Base-by-base conservation (phyloP, 768 basidiomycete genomes). In the Baorangia bicolor region DNA sequence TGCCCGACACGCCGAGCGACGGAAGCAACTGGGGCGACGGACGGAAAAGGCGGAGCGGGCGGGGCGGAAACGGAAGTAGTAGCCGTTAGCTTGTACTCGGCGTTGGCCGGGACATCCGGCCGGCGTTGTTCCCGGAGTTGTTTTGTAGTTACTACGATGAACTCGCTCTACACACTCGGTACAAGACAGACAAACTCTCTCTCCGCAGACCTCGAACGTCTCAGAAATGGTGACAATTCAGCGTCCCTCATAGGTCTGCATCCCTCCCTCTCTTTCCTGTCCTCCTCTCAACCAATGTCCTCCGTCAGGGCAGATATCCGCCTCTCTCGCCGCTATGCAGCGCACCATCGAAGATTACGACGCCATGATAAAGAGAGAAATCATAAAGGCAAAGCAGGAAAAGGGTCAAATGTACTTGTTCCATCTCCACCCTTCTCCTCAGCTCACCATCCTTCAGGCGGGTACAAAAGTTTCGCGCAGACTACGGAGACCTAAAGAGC, bases 301-400 rank as follows among this genome's bases (percentile, higher is more conserved):
- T 57, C 58, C 64, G 73, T 71, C 78, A 95, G 95, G 95, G 73
- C 96, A 98, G 82, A 94, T 99, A 73, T 92, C 92, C 31, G 94
- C 95, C n/a, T 94, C 93, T 10, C 78, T 99, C n/a, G 85, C 93
- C 27, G 94, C 94, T 2, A 87, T 98, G 82, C 87, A 91, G 47
- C 77, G 97, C 54, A 94, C 97, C 51, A 87, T 98, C 59, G 95
- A 98, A 57, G 97, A 99, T 68, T 98, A 96, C 67, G 95, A 98
- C 64, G 88, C 90, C 10, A 94, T 98, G 91, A 93, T 92, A 0
- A 92, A 88, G 75, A 81, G 95, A 58, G 97, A 99, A 73, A 93
- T 97, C 67, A 94, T 98, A 49, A 93, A 91, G 63, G 86, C 91
- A 42, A 98, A 97, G 75, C 88, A 94, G 72, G 96, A 98, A 75